A percentile compares a stretch with the other conserved stretches of the same genome.
Evolutionary conservation across 192 early-diverging fungal species (phyloP).

Genomic region (Polychytrium aggregatum): DNA sequence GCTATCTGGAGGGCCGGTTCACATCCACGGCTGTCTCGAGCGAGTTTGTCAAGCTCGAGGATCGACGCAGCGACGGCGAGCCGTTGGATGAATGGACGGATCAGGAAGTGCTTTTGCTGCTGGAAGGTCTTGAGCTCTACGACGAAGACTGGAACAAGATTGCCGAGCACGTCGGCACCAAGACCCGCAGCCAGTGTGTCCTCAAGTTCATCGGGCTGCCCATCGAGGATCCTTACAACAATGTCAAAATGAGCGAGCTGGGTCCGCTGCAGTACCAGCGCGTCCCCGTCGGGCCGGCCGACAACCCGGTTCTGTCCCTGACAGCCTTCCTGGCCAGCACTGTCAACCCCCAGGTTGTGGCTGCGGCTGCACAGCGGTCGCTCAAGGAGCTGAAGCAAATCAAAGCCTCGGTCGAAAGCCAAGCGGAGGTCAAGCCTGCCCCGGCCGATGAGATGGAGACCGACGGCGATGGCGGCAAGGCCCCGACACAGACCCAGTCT

Average conservation of each 20-base stretch:
- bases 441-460: slow-evolving; percentile 5
- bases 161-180: slow-evolving; percentile 84
- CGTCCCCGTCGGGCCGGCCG: slow-evolving; percentile 64
- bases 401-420: slow-evolving; percentile 11
- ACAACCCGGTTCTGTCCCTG: slow-evolving; percentile 87
- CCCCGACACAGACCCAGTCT: not conserved
- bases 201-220: slow-evolving; percentile 78
- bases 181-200: slow-evolving; percentile 84
- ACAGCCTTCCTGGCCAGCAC: slow-evolving; percentile 78
- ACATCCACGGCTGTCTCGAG: slow-evolving; percentile 66
- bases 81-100: slow-evolving; percentile 59
- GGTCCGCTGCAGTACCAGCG: slow-evolving; percentile 60
- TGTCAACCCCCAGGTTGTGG: slow-evolving; percentile 79
- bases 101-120: slow-evolving; percentile 71
- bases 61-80: slow-evolving; percentile 8
- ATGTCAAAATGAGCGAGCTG: slow-evolving; percentile 17
- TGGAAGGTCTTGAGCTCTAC: slow-evolving; percentile 90
- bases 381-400: slow-evolving; percentile 47
- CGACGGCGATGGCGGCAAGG: not conserved
- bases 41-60: slow-evolving; percentile 78
- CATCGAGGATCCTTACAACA: slow-evolving; percentile 71
- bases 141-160: slow-evolving; percentile 91
- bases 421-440: not conserved
- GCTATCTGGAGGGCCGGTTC: slow-evolving; percentile 90
- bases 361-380: slow-evolving; percentile 77